A percentile compares a stretch with the other conserved stretches of the same genome.
Conservation (phyloP, 179 eudicot genomes). For the Sideroxylon spinosum region DNA sequence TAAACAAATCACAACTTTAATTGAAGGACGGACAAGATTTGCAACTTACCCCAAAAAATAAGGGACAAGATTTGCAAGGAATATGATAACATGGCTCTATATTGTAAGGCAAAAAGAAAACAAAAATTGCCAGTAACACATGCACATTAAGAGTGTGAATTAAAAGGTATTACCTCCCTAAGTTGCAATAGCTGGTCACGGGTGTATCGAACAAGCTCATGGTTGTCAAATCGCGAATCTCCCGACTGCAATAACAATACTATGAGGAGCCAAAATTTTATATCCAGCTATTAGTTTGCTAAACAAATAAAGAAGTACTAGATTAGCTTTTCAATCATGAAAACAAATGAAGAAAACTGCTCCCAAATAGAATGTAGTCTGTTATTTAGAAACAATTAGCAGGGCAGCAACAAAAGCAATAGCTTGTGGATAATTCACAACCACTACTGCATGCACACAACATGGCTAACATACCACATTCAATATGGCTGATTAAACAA, state of each 20-base stretch:
- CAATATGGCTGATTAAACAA: neutral
- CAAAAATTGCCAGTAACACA: neutral
- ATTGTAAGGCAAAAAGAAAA: neutral
- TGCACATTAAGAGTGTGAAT: neutral
- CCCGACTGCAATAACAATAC: slow-evolving; percentile 48
- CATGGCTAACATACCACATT: neutral
- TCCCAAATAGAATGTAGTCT: neutral
- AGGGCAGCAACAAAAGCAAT: neutral
- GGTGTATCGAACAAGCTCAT: slow-evolving; percentile 67
- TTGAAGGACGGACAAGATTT: neutral
- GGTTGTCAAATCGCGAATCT: slow-evolving; percentile 69
- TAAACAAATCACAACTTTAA: neutral
- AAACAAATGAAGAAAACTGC: neutral
- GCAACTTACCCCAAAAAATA: too few relatives aligned
- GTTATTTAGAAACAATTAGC: neutral
- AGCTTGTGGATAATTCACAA: neutral
- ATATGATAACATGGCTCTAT: neutral
- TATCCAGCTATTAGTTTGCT: neutral
- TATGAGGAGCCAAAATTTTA: neutral
- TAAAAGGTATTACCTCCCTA: slow-evolving; percentile 55
- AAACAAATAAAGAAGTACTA: neutral
- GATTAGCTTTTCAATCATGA: neutral
- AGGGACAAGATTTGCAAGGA: neutral
- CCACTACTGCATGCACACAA: neutral
- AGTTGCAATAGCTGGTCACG: slow-evolving; percentile 77